Evolutionary conservation across 345 rosid species (phyloP).

Genomic region (Sisymbrium irio): DNA sequence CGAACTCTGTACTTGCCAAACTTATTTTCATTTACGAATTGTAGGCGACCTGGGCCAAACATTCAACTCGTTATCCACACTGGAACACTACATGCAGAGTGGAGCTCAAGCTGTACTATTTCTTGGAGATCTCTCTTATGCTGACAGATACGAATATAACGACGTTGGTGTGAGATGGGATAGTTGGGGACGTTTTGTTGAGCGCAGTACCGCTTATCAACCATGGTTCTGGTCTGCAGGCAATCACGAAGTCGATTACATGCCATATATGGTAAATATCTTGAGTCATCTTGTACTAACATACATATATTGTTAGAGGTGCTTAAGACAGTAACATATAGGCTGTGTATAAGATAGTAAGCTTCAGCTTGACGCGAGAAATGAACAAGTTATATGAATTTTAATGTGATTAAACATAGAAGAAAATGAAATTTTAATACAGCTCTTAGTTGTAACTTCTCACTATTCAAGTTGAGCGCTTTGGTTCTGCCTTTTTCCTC

Average conservation of each 20-base stretch:
- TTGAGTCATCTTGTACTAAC: neutral
- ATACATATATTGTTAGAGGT: too few species aligned
- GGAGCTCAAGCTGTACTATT: conserved; percentile 81
- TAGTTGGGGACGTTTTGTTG: conserved; percentile 88
- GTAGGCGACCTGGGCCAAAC: conserved; percentile 98
- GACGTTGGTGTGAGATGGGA: conserved; percentile 92
- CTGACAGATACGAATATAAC: conserved; percentile 76
- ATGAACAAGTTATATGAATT: neutral
- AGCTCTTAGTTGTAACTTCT: neutral
- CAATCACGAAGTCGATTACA: conserved; percentile 86
- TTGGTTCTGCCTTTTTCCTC: neutral
- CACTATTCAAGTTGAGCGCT: neutral
- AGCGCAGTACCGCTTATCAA: conserved; percentile 84
- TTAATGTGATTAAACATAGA: neutral
- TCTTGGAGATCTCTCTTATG: conserved; percentile 93
- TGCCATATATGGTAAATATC: conserved; percentile 82
- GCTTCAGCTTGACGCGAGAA: neutral
- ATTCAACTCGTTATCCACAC: conserved; percentile 83
- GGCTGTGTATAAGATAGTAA: too few species aligned
- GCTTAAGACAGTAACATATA: neutral
- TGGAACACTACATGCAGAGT: conserved; percentile 82
- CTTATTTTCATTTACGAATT: neutral
- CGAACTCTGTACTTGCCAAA: neutral
- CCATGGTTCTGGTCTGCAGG: conserved; percentile 98
- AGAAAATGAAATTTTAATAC: neutral